Evolutionary conservation across 495 filamentous ascomycete genomes (phyloP).

Genomic region (Xanthoparmelia taractica): DNA sequence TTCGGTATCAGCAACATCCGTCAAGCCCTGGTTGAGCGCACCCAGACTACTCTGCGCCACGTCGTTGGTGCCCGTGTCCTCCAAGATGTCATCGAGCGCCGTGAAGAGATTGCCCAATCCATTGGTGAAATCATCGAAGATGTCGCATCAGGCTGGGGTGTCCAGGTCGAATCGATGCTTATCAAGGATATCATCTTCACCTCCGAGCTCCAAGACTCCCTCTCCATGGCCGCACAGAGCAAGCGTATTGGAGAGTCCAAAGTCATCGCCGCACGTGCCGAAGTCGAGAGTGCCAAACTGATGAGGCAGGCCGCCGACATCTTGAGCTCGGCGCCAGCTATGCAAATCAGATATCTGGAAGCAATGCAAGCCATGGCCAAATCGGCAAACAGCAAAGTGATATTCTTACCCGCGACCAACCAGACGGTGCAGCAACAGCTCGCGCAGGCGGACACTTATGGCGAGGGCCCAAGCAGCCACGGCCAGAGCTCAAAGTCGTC

Average conservation of each 20-base stretch:
- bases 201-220: slow-evolving; percentile 90
- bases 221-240: slow-evolving; percentile 99
- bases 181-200: slow-evolving; percentile 99
- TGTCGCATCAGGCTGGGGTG: slow-evolving; percentile 89
- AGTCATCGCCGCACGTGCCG: slow-evolving; percentile 92
- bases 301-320: slow-evolving; percentile 99
- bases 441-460: slow-evolving; percentile 42
- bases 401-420: slow-evolving; percentile 64
- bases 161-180: slow-evolving; percentile 94
- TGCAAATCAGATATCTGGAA: slow-evolving; percentile 98
- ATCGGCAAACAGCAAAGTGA: slow-evolving; percentile 90
- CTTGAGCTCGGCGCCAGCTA: slow-evolving; percentile 81
- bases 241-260: slow-evolving; percentile 98
- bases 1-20: slow-evolving; percentile 94
- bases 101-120: slow-evolving; percentile 88
- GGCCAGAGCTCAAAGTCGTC: slow-evolving; percentile 26
- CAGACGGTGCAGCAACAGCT: slow-evolving; percentile 45
- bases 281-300: slow-evolving; percentile 93
- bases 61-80: slow-evolving; percentile 94
- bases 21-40: slow-evolving; percentile 92
- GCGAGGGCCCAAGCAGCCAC: slow-evolving; percentile 54
- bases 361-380: slow-evolving; percentile 99
- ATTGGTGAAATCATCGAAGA: slow-evolving; percentile 98
- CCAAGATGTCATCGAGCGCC: slow-evolving; percentile 97
- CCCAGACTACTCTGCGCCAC: slow-evolving; percentile 95